Conservation (phyloP, 1,284 basidiomycete genomes). For the Naganishia liquefaciens region DNA sequence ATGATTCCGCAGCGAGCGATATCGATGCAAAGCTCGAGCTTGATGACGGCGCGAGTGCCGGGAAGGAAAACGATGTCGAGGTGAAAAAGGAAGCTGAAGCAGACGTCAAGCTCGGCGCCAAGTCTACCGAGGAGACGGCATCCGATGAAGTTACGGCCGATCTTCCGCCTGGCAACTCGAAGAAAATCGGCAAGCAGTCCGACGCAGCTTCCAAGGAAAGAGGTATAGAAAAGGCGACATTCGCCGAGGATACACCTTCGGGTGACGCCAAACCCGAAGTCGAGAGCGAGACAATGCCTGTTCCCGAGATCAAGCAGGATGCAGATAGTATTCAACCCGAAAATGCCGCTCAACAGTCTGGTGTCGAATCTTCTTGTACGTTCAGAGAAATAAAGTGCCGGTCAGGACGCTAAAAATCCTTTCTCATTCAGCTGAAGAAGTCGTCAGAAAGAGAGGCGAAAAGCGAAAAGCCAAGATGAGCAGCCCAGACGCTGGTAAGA, state of each 20-base stretch:
- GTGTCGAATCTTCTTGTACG: conserved; percentile 9
- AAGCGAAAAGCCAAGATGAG: conserved; percentile 52
- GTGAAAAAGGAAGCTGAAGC: conserved; percentile 19
- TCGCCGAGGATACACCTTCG: conserved; percentile 10
- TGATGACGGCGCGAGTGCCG: conserved; percentile 25
- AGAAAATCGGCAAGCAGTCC: too few relatives aligned
- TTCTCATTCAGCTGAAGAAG: conserved; percentile 30
- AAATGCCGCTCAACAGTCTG: conserved; percentile 61
- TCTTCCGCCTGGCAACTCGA: neutral
- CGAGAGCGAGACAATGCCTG: too few relatives aligned
- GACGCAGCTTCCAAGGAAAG: conserved; percentile 7
- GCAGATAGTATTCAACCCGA: conserved; percentile 59
- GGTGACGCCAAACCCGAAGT: too few relatives aligned
- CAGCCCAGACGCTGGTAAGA: conserved; percentile 49
- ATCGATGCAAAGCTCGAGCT: conserved; percentile 38
- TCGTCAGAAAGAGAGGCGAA: conserved; percentile 43
- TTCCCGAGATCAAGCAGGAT: conserved; percentile 11
- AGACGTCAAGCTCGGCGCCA: conserved; percentile 2
- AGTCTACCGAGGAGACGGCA: too few relatives aligned
- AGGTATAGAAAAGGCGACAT: neutral
- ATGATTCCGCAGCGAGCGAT: conserved; percentile 21
- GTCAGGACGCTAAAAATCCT: neutral
- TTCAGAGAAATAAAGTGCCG: neutral
- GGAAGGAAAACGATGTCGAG: conserved; percentile 20
- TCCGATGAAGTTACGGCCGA: conserved; percentile 6